Base-by-base conservation (phyloP, 176 grass and related monocot genomes). In the Eleusine coracana region DNA sequence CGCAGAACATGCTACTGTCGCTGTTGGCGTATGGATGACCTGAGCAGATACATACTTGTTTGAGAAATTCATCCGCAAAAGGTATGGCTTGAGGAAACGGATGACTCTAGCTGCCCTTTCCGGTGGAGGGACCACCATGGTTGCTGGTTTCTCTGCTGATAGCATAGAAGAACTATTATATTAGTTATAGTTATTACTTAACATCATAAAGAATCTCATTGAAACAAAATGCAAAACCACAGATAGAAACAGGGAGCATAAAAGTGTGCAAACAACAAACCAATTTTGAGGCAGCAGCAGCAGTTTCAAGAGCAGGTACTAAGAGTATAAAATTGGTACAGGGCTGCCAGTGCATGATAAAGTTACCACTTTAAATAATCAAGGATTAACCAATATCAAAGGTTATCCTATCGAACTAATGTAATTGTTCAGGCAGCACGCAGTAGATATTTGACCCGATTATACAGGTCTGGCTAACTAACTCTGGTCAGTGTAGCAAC, bases 31-130 rank as follows among this genome's bases (percentile, higher is more conserved):
- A 48, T 94, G 94, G 38, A 97, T 27, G 37, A 97, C 92, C 66
- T 97, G 92, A 27, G 87, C 89, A 1, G 52, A 87, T n/a, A 94
- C 88, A 36, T 76, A 92, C 52, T 92, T 90, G 83, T 92, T 90
- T 25, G 94, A 77, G 92, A 97, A 94, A 80, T 92, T 77, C 94
- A 92, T 97, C 80, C 79, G 94, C 79, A 94, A 37, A 4, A 97
- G 71, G 73, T 97, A 97, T 1, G 91, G 91, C 78, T 93, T 89
- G 18, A 93, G 88, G 75, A 78, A 94, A 20, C 77, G 73, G 68
- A 52, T 82, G 21, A 94, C 75, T 34, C 94, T 85, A 77, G 89
- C 63, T 8, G 89, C 87, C 64, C 86, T 87, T 18, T 79, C 80
- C 2, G 92, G 87, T 65, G 94, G 94, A 83, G 92, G 92, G 18